These are phyloP conservation scores for Gamsiella multidivaricata DNA, from an alignment of 192 early-diverging fungal genomes.

Conservation along the genomic window DNA sequence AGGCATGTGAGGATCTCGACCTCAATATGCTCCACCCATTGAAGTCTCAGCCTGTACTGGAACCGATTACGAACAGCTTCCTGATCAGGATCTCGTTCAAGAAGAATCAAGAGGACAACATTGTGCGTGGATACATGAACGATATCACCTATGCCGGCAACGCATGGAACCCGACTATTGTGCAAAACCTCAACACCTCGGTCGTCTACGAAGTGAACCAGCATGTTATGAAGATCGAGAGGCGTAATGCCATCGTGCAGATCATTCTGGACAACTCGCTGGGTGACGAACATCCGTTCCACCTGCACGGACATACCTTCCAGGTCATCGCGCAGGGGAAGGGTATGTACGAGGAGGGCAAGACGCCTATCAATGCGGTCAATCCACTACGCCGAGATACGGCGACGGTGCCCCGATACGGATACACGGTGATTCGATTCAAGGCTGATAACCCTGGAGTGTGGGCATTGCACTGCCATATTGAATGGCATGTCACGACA, in stretches of 20 bases:
- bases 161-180: conserved; percentile 40
- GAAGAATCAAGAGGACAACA: conserved; percentile 4
- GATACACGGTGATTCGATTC: conserved; percentile 56
- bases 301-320: conserved; percentile 60
- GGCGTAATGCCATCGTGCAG: conserved; percentile 32
- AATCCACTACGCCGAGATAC: conserved; percentile 57
- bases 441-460: conserved; percentile 60
- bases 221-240: conserved; percentile 33
- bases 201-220: conserved; percentile 16
- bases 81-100: conserved; percentile 31
- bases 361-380: conserved; percentile 29
- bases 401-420: conserved; percentile 41
- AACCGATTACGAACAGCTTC: conserved; percentile 35
- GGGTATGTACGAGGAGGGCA: conserved; percentile 44
- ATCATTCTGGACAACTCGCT: conserved; percentile 39
- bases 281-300: conserved; percentile 53
- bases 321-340: conserved; percentile 57
- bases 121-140: conserved; percentile 23
- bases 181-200: conserved; percentile 45
- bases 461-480: conserved; percentile 63
- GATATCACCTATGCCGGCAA: conserved; percentile 22
- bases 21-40: conserved; percentile 35
- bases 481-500: conserved; percentile 62
- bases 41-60: conserved; percentile 24
- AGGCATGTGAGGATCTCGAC: conserved; percentile 47